Evolutionary conservation across 495 filamentous ascomycete species (phyloP), one percentile per base, ranked within the genome.

Genomic region (Penicillium diatomitis): DNA sequence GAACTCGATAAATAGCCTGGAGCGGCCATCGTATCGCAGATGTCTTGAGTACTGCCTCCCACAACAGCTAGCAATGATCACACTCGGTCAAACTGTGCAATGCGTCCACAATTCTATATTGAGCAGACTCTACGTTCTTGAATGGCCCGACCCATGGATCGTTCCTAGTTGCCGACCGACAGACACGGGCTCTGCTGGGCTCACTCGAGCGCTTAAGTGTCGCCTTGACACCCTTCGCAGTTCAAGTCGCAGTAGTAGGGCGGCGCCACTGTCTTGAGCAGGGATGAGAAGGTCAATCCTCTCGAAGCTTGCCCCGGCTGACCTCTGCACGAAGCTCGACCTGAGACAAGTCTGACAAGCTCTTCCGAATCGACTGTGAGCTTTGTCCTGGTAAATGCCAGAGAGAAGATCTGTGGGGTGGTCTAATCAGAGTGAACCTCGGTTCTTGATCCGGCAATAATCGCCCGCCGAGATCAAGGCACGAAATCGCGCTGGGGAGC

Each of bases 1-100:
- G 57, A 47, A 58, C 50, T 57, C 20, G 20, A 20, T 36, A 49
- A 38, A 38, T 51, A 52, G 53, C 59, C 50, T 48, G 51, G 50
- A 55, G 55, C 50, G 53, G 62, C 61, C 69, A 72, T 72, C 38
- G 42, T 53, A 53, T 52, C 53, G 46, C 47, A 50, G 53, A 53
- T 20, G 20, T 20, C 20, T 20, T 20, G 20, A 20, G 20, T 20
- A 20, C 20, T 20, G 20, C 20, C 20, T 20, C 20, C 20, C 20
- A 20, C 20, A 20, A 20, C 20, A 20, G 20, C 20, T 20, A 20
- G 20, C 20, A 20, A 20, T 20, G 20, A 20, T 20, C 20, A 20
- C 20, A 20, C 20, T 20, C 20, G 20, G 20, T 20, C 20, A 20
- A 20, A 20, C 20, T 20, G 20, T 20, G 20, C 20, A 20, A 20